These are phyloP conservation scores for Aspergillus cavernicola DNA, from an alignment of 495 filamentous ascomycete species.

Conservation along the genomic window DNA sequence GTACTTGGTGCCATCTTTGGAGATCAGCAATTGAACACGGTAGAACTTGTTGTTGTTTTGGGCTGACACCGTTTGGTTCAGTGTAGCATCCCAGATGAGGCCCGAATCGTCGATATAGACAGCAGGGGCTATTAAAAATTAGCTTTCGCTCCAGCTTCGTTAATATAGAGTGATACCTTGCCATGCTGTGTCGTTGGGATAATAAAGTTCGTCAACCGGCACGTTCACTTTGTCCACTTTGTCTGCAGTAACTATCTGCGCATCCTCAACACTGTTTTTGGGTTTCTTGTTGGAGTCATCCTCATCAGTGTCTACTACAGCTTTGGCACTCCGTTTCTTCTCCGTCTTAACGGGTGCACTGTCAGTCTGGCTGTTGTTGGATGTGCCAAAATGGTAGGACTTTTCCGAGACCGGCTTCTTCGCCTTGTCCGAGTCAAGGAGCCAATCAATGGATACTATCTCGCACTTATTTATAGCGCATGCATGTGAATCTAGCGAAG, in stretches of 20 bases:
- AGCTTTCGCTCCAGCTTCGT: neutral
- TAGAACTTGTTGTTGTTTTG: conserved; percentile 75
- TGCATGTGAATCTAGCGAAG: conserved; percentile 50
- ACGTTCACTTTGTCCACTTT: conserved; percentile 36
- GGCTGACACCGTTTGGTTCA: conserved; percentile 48
- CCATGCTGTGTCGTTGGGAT: conserved; percentile 9
- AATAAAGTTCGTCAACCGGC: conserved; percentile 50
- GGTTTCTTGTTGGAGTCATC: conserved; percentile 19
- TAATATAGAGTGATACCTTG: neutral
- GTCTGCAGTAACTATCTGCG: conserved; percentile 38
- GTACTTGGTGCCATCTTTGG: conserved; percentile 29
- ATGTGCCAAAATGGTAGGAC: conserved; percentile 27
- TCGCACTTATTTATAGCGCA: conserved; percentile 39
- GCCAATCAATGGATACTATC: conserved; percentile 62
- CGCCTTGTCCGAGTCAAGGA: conserved; percentile 47
- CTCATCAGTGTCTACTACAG: conserved; percentile 17
- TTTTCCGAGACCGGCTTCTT: conserved; percentile 43
- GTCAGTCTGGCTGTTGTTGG: neutral
- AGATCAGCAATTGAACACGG: conserved; percentile 49
- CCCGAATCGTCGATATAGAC: conserved; percentile 64
- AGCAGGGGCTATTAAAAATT: neutral
- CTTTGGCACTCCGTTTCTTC: conserved; percentile 12
- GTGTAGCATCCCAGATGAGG: conserved; percentile 57
- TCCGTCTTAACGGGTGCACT: conserved; percentile 8
- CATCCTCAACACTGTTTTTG: conserved; percentile 39